Evolutionary conservation across 1,284 basidiomycete species (phyloP).

Genomic region (Retiboletus flavoniger): DNA sequence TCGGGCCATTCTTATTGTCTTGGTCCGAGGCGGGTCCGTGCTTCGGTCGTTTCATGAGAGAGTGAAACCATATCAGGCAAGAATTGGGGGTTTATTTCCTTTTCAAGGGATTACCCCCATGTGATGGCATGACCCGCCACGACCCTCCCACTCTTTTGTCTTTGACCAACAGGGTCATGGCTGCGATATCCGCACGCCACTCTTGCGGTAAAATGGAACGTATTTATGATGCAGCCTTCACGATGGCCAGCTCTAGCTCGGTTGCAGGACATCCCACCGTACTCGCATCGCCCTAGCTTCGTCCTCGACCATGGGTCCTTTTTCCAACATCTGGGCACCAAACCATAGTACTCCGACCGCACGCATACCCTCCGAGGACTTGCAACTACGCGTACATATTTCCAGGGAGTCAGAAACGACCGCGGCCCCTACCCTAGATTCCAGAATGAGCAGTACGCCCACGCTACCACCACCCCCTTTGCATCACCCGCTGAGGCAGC

Average conservation of each 20-base stretch:
- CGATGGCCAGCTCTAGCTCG: constrained; percentile 4
- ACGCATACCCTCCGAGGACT: constrained; percentile 15
- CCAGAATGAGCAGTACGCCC: constrained; percentile 19
- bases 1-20: constrained; percentile 27
- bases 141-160: constrained; percentile 24
- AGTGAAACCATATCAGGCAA: constrained; percentile 3
- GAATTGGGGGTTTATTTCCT: constrained; percentile 9
- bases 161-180: constrained; percentile 22
- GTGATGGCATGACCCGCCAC: background rate
- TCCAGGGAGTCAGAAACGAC: constrained; percentile 28
- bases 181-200: constrained; percentile 10
- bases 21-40: constrained; percentile 3
- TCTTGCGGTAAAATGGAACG: constrained; percentile 13
- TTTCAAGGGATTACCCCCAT: background rate
- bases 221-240: constrained; percentile 23
- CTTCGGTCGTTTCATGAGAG: background rate
- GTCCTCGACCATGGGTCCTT: constrained; percentile 15
- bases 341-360: constrained; percentile 1
- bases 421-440: constrained; percentile 12
- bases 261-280: constrained; percentile 16
- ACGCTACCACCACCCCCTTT: constrained; percentile 24
- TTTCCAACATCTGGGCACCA: constrained; percentile 8
- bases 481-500: constrained; percentile 29
- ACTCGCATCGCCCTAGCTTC: background rate
- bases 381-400: constrained; percentile 23